Percentiles rank a stretch among this genome's conserved stretches.
Evolutionary conservation across 371 early-diverging fungal genomes (phyloP).

Genomic region (Mucor lusitanicus): DNA sequence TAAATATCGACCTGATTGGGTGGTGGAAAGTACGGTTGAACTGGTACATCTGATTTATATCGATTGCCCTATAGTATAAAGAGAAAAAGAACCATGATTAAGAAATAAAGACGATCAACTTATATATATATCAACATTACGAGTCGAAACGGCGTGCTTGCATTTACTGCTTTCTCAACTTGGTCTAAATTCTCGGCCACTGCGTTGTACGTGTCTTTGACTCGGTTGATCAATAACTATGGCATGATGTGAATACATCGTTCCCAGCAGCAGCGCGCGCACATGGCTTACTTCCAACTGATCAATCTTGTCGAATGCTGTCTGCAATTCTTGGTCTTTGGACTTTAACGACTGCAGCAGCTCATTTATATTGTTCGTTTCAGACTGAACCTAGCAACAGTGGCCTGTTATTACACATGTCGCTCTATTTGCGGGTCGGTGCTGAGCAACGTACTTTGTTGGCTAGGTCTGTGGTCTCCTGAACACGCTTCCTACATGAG

Average conservation of each 20-base stretch:
- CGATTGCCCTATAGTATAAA: not conserved
- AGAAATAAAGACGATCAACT: not conserved
- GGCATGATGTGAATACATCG: not conserved
- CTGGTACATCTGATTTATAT: slow-evolving; percentile 6
- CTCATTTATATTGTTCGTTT: slow-evolving; percentile 14
- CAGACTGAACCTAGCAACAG: slow-evolving; percentile 22
- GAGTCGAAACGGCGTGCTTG: slow-evolving; percentile 29
- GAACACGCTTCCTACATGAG: slow-evolving; percentile 22
- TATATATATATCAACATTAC: slow-evolving; percentile 3
- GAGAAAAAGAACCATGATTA: not conserved
- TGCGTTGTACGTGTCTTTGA: slow-evolving; percentile 39
- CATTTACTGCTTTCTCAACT: slow-evolving; percentile 37
- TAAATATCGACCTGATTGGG: slow-evolving; percentile 44
- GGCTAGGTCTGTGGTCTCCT: slow-evolving; percentile 19
- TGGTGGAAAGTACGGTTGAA: slow-evolving; percentile 54
- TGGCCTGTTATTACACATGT: not conserved
- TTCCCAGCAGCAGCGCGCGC: not conserved
- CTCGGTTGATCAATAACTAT: slow-evolving; percentile 21
- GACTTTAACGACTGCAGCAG: slow-evolving; percentile 19
- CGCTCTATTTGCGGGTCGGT: not conserved
- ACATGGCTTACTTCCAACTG: slow-evolving; percentile 32
- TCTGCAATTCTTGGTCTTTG: slow-evolving; percentile 21
- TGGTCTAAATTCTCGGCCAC: slow-evolving; percentile 40
- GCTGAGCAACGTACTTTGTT: slow-evolving; percentile 18
- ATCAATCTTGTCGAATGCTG: slow-evolving; percentile 41